Evolutionary conservation across 495 filamentous ascomycete genomes (phyloP).

Genomic region (Hypoxylon rickii): DNA sequence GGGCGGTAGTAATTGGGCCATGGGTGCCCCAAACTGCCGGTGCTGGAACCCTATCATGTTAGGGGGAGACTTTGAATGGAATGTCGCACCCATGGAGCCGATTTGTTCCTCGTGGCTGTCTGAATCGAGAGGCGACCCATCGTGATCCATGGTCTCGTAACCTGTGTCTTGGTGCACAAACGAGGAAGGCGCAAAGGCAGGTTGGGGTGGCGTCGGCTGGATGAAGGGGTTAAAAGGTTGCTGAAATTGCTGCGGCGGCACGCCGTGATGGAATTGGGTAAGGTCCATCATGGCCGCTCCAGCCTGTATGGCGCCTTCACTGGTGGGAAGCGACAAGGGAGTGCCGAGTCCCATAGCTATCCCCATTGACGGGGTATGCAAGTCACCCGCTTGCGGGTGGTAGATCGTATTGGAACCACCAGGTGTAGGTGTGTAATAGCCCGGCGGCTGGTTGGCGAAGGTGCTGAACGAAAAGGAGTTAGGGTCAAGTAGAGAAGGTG

Average conservation of each 20-base stretch:
- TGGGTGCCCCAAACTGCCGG: slow-evolving; percentile 47
- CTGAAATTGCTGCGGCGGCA: slow-evolving; percentile 70
- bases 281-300: slow-evolving; percentile 62
- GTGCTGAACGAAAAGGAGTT: slow-evolving; percentile 77
- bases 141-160: slow-evolving; percentile 78
- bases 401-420: slow-evolving; percentile 81
- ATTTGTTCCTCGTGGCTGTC: slow-evolving; percentile 51
- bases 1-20: slow-evolving; percentile 44
- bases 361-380: slow-evolving; percentile 80
- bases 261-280: slow-evolving; percentile 56
- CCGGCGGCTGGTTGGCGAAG: slow-evolving; percentile 77
- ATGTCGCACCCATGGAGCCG: slow-evolving; percentile 54
- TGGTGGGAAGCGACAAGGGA: slow-evolving; percentile 78
- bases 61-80: slow-evolving; percentile 52
- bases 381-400: slow-evolving; percentile 83
- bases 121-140: slow-evolving; percentile 64
- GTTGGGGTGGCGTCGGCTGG: slow-evolving; percentile 57
- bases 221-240: slow-evolving; percentile 72
- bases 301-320: slow-evolving; percentile 60
- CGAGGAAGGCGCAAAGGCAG: slow-evolving; percentile 75
- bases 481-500: slow-evolving; percentile 84
- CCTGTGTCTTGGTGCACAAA: slow-evolving; percentile 77
- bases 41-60: slow-evolving; percentile 49
- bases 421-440: slow-evolving; percentile 88
- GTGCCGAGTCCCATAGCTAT: slow-evolving; percentile 71